phyloP scores from a whole-genome alignment of 192 early-diverging fungal genomes.

The Chytriomyces sp. region DNA sequence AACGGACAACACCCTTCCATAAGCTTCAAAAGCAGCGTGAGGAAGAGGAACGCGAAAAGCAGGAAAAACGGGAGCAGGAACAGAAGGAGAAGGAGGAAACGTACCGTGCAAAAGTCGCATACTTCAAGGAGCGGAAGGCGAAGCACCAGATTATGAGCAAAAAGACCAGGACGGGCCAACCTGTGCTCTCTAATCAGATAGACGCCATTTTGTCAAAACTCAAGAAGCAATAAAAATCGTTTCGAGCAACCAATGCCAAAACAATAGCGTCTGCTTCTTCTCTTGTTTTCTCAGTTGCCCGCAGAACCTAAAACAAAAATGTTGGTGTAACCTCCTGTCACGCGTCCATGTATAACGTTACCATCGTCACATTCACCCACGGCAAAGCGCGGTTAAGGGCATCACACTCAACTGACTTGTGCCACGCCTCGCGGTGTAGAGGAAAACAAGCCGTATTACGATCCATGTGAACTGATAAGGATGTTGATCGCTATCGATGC shows the following conservation, averaged over 20 bases:
- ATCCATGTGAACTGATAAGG: no score
- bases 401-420: no score
- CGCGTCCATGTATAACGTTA: no score
- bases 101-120: not conserved
- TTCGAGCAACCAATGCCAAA: not conserved
- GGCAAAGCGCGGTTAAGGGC: no score
- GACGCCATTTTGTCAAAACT: constrained; percentile 10
- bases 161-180: constrained; percentile 18
- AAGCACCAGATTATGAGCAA: not conserved
- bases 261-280: not conserved
- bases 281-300: not conserved
- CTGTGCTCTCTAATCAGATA: constrained; percentile 18
- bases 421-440: no score
- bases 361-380: no score
- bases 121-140: constrained; percentile 20
- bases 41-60: constrained; percentile 12
- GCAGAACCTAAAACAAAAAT: not conserved
- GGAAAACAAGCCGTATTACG: no score
- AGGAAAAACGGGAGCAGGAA: constrained; percentile 9
- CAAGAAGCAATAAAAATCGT: not conserved
- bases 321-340: not conserved
- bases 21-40: constrained; percentile 7
- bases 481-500: no score
- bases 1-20: constrained; percentile 8
- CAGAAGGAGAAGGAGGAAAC: constrained; percentile 17